Conservation (phyloP, 257 asterid genomes). For the Ilex asprella region DNA sequence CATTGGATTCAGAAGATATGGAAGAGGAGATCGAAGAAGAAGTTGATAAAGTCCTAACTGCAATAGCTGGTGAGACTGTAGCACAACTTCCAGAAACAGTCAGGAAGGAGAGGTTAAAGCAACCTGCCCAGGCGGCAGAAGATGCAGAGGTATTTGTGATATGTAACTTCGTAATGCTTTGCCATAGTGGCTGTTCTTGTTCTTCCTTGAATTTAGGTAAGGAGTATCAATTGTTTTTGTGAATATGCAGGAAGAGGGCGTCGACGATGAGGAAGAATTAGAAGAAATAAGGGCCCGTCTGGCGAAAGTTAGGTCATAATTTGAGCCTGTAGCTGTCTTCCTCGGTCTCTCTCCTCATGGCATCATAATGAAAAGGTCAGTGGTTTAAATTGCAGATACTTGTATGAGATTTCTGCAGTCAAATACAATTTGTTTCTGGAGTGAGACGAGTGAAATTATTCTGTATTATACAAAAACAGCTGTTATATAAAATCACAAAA, state of each 20-base stretch:
- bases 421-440: background rate
- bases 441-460: background rate
- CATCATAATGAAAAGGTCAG: background rate
- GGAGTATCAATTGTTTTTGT: background rate
- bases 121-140: constrained; percentile 51
- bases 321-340: background rate
- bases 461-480: background rate
- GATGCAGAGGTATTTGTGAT: constrained; percentile 42
- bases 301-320: constrained; percentile 79
- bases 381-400: background rate
- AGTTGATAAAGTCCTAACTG: constrained; percentile 81
- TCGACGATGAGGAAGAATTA: constrained; percentile 84
- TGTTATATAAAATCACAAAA: background rate
- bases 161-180: background rate
- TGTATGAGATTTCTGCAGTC: background rate
- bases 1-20: constrained; percentile 90
- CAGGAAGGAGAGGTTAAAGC: constrained; percentile 76
- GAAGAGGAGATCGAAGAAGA: constrained; percentile 98
- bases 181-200: background rate
- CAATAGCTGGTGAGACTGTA: constrained; percentile 93
- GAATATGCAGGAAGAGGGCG: constrained; percentile 36
- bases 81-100: constrained; percentile 84
- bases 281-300: constrained; percentile 94
- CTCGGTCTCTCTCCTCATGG: background rate
- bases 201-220: background rate